A percentile compares a stretch with the other conserved stretches of the same genome.
Conservation (phyloP, 75 land plant genomes). For the Sequoia sempervirens region DNA sequence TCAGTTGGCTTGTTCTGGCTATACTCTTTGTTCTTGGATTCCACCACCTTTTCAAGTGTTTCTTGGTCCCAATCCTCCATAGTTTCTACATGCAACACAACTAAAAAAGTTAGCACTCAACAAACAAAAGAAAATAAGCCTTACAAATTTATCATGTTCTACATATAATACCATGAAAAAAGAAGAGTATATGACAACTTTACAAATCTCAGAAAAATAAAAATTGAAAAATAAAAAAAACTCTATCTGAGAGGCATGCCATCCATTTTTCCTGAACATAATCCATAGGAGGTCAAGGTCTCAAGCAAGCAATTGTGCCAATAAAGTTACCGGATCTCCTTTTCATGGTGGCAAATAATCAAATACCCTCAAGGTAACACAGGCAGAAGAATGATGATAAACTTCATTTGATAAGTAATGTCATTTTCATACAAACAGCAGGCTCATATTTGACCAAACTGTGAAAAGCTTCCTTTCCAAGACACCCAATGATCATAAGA, state of each 20-base stretch:
- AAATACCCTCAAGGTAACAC: background rate
- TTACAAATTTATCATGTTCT: background rate
- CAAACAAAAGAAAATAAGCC: background rate
- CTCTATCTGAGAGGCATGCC: background rate
- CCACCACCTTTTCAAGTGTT: conserved; percentile 87
- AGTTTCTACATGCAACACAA: conserved; percentile 36
- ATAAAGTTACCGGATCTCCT: background rate
- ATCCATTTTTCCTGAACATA: background rate
- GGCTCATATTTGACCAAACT: background rate
- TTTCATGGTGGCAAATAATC: background rate
- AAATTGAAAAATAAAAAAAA: background rate
- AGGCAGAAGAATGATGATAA: background rate
- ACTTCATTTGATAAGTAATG: background rate
- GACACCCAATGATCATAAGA: background rate
- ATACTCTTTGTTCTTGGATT: conserved; percentile 81
- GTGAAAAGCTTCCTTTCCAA: background rate
- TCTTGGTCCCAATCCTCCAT: conserved; percentile 99
- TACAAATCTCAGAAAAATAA: background rate
- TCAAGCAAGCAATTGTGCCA: too few species aligned
- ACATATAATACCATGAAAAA: background rate
- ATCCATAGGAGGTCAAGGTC: background rate
- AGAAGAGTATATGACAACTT: background rate
- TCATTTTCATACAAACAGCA: background rate
- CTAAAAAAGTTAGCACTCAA: background rate
- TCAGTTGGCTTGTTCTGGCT: conserved; percentile 96